Conservation (phyloP, 1,284 basidiomycete species). For the Ganoderma boninense region DNA sequence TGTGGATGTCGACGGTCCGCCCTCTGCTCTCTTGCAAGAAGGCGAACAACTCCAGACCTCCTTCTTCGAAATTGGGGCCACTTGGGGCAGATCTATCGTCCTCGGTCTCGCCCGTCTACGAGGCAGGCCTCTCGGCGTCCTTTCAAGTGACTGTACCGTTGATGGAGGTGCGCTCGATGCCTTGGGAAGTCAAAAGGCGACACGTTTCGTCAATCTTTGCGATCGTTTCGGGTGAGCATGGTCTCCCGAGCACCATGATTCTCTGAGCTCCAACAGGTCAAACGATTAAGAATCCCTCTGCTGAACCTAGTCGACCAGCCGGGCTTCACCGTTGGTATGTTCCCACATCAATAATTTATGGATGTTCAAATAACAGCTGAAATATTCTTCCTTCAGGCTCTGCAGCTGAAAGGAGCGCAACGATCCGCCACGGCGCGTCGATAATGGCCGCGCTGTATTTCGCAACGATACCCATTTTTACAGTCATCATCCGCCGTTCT, state of each 20-base stretch:
- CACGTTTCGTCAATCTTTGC: constrained; percentile 50
- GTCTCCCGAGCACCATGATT: background rate
- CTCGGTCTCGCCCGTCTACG: constrained; percentile 49
- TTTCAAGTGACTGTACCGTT: constrained; percentile 50
- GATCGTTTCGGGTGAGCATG: constrained; percentile 46
- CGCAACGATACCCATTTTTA: constrained; percentile 49
- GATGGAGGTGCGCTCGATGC: constrained; percentile 54
- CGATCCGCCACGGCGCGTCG: constrained; percentile 50
- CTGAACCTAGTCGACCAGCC: constrained; percentile 52
- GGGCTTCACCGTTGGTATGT: constrained; percentile 44
- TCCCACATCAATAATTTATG: too few species aligned
- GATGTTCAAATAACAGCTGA: background rate
- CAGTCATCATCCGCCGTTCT: constrained; percentile 48
- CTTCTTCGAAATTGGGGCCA: constrained; percentile 52
- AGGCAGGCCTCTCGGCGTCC: constrained; percentile 48
- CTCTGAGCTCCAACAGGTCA: background rate
- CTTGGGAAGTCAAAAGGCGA: constrained; percentile 49
- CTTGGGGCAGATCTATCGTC: constrained; percentile 49
- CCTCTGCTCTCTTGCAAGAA: background rate
- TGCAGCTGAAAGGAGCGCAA: constrained; percentile 49
- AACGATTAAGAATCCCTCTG: constrained; percentile 41
- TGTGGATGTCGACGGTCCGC: constrained; percentile 39
- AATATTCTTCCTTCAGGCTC: constrained; percentile 38
- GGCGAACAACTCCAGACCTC: constrained; percentile 31
- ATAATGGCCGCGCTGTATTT: constrained; percentile 52